Evolutionary conservation across 192 early-diverging fungal species (phyloP).

Genomic region (Paraglomus brasilianum): DNA sequence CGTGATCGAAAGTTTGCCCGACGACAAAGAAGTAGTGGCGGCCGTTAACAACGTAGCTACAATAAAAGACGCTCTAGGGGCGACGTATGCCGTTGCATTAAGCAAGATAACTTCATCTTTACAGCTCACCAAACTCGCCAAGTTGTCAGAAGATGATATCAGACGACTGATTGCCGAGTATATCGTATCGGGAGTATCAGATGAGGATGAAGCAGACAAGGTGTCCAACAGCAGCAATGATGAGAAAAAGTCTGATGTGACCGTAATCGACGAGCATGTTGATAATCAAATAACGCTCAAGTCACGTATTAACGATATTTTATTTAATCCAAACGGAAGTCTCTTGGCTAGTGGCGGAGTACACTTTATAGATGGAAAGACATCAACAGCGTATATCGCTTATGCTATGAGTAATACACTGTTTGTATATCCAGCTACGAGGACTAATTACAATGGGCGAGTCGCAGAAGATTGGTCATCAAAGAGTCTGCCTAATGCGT

Average conservation of each 20-base stretch:
- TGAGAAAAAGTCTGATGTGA: constrained; percentile 15
- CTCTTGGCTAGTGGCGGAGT: not conserved
- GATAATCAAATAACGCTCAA: too few species aligned
- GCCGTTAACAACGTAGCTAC: constrained; percentile 59
- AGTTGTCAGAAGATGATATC: constrained; percentile 43
- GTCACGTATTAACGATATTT: too few species aligned
- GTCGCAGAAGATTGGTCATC: constrained; percentile 64
- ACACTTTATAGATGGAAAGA: constrained; percentile 56
- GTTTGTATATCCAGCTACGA: constrained; percentile 78
- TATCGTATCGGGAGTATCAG: constrained; percentile 36
- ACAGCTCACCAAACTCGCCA: constrained; percentile 48
- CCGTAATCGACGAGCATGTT: not conserved
- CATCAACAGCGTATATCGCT: constrained; percentile 71
- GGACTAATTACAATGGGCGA: constrained; percentile 64
- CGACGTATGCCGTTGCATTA: constrained; percentile 55
- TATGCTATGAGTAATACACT: constrained; percentile 77
- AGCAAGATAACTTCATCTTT: constrained; percentile 59
- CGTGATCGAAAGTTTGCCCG: constrained; percentile 59
- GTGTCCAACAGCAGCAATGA: constrained; percentile 1
- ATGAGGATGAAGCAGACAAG: constrained; percentile 31
- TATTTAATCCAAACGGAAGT: too few species aligned
- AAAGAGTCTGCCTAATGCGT: constrained; percentile 64
- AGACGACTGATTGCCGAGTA: constrained; percentile 48
- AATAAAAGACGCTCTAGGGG: constrained; percentile 46
- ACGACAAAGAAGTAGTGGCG: constrained; percentile 45